Conservation (phyloP, 495 filamentous ascomycete genomes). For the Xylaria scruposa region DNA sequence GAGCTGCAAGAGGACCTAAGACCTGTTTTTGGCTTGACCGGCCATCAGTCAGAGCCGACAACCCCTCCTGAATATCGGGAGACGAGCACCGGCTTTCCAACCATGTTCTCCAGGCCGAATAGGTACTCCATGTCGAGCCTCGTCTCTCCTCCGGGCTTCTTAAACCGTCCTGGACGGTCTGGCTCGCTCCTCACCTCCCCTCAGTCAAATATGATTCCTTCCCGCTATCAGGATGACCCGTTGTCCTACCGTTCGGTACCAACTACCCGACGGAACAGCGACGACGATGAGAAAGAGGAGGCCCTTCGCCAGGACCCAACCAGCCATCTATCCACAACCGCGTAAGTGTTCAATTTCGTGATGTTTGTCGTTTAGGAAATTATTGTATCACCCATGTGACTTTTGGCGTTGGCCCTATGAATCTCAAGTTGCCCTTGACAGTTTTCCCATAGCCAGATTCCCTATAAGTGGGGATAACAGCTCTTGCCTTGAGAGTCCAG, state of each 20-base stretch:
- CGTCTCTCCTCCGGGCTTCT: constrained; percentile 77
- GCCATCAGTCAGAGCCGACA: constrained; percentile 89
- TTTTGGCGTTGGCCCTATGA: not conserved
- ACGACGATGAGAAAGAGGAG: constrained; percentile 76
- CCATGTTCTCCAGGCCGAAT: constrained; percentile 75
- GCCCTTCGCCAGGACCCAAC: constrained; percentile 68
- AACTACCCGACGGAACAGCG: constrained; percentile 81
- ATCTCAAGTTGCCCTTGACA: not conserved
- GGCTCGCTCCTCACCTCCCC: constrained; percentile 72
- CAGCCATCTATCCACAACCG: constrained; percentile 68
- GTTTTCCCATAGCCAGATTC: not conserved
- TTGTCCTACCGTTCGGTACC: constrained; percentile 84
- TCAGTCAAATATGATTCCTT: constrained; percentile 58
- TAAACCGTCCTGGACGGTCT: constrained; percentile 74
- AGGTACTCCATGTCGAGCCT: constrained; percentile 84
- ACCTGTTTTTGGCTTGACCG: constrained; percentile 52
- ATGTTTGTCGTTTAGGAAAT: constrained; percentile 22
- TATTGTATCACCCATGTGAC: not conserved
- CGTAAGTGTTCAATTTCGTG: constrained; percentile 58
- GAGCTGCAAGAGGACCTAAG: constrained; percentile 79
- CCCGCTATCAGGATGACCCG: constrained; percentile 61
- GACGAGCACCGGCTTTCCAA: constrained; percentile 66
- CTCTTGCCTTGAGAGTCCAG: not conserved
- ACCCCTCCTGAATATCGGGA: constrained; percentile 95
- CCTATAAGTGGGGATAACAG: not conserved